phyloP scores from a whole-genome alignment of 2,329 filamentous ascomycete species.

The Fusarium sp. region DNA sequence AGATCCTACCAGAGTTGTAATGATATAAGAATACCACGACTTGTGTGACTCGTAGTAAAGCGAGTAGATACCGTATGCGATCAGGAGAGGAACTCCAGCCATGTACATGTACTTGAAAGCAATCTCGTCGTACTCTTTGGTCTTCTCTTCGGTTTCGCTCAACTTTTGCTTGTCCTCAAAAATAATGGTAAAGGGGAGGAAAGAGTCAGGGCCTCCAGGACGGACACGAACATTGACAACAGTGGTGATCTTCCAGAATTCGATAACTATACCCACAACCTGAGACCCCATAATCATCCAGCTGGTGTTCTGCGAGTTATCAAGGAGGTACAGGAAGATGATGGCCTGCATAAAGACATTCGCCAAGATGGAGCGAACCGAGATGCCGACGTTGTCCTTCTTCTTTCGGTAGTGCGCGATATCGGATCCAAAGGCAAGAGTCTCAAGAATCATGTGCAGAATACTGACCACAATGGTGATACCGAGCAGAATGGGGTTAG shows the following conservation, averaged over 20 bases:
- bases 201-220: slow-evolving; percentile 72
- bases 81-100: slow-evolving; percentile 85
- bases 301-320: slow-evolving; percentile 97
- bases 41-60: slow-evolving; percentile 95
- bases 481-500: slow-evolving; percentile 88
- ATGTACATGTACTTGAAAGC: slow-evolving; percentile 98
- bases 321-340: slow-evolving; percentile 96
- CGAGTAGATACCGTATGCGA: slow-evolving; percentile 91
- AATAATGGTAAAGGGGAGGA: slow-evolving; percentile 81
- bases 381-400: slow-evolving; percentile 98
- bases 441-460: slow-evolving; percentile 94
- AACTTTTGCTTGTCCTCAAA: slow-evolving; percentile 99
- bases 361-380: slow-evolving; percentile 92
- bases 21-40: slow-evolving; percentile 97
- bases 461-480: slow-evolving; percentile 88
- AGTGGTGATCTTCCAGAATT: slow-evolving; percentile 95
- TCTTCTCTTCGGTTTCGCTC: slow-evolving; percentile 95
- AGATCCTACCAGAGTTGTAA: slow-evolving; percentile 92
- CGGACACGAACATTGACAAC: slow-evolving; percentile 89
- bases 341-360: slow-evolving; percentile 98
- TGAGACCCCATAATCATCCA: slow-evolving; percentile 99
- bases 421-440: slow-evolving; percentile 95
- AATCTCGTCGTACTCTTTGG: slow-evolving; percentile 97
- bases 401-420: slow-evolving; percentile 99
- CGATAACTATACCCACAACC: slow-evolving; percentile 79